Base-by-base conservation (phyloP, 495 filamentous ascomycete species). In the Aspergillus cavernicola region DNA sequence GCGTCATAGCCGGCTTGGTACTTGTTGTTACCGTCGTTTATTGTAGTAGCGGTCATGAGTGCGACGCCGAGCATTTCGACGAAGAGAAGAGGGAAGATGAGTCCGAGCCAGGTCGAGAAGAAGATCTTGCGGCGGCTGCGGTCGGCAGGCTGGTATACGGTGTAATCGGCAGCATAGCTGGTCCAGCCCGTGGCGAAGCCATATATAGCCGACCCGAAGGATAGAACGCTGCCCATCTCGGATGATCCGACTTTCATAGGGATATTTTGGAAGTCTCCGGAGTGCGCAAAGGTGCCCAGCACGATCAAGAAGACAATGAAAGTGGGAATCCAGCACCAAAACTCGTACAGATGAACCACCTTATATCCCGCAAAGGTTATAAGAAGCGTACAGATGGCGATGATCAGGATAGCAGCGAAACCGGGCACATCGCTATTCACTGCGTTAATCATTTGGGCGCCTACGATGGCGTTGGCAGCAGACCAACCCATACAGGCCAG, bases 171-270 rank as follows among this genome's bases (percentile, higher is more conserved):
- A 0, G 89, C 86, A 55, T 87, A 89, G 15, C 80, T 82, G 8
- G 85, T 86, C 89, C 88, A 93, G 13, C 88, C 88, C 1, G 87
- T 89, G 0, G 84, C 86, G 58, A 91, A 92, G 12, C 88, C 87
- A 53, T 80, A 91, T 18, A 91, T 78, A 9, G 83, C 83, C 1
- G 87, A 81, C 3, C 85, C 85, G 56, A 90, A 92, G 37, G 82
- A 87, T 18, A 95, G 77, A 26, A 87, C 77, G 23, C 70, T 61
- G 18, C 86, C 86, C 13, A 85, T 66, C 62, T 91, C 86, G 2
- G 76, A 70, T 3, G 63, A 75, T 4, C 88, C 89, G 4, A 72
- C 73, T 10, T 59, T 60, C 77, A 87, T 88, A 20, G 87, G 80
- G 18, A 89, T 62, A 62, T 82, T 86, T 53, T 73, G 52, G 71